phyloP scores from a whole-genome alignment of 75 land plant genomes.

The Cupressus sempervirens region DNA sequence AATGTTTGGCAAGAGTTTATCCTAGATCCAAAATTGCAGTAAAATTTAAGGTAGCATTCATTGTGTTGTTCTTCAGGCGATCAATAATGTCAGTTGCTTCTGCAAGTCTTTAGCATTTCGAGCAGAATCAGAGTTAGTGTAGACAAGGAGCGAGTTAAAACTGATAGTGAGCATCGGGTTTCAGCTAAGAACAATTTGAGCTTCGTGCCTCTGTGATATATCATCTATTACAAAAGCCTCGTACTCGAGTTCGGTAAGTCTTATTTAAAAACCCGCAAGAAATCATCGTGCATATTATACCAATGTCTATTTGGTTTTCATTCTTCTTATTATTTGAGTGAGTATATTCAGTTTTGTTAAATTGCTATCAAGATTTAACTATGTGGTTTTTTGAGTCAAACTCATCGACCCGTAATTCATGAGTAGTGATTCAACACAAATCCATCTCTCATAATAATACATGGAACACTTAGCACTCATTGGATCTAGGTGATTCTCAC shows the following conservation, averaged over 20 bases:
- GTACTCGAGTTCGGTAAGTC: constrained; percentile 56
- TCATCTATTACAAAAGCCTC: constrained; percentile 70
- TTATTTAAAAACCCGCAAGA: neutral
- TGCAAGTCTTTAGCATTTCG: neutral
- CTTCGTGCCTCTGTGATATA: constrained; percentile 59
- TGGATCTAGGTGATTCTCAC: no score
- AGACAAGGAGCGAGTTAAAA: neutral
- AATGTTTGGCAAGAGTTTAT: neutral
- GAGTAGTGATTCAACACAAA: no score
- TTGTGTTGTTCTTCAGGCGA: neutral
- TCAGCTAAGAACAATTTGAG: constrained; percentile 70
- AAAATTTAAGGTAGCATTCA: neutral
- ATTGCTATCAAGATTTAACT: no score
- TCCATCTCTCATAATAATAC: no score
- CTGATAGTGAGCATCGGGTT: constrained; percentile 41
- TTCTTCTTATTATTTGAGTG: no score
- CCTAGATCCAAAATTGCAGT: neutral
- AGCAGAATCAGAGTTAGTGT: neutral
- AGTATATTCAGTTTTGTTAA: no score
- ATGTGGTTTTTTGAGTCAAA: no score
- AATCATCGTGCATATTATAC: no score
- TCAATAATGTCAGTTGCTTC: neutral
- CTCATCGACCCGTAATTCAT: no score
- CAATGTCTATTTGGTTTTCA: no score
- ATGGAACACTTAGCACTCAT: no score